Evolutionary conservation across 257 asterid species (phyloP), one percentile per base, ranked within the genome.

Genomic region (Capsicum pubescens): DNA sequence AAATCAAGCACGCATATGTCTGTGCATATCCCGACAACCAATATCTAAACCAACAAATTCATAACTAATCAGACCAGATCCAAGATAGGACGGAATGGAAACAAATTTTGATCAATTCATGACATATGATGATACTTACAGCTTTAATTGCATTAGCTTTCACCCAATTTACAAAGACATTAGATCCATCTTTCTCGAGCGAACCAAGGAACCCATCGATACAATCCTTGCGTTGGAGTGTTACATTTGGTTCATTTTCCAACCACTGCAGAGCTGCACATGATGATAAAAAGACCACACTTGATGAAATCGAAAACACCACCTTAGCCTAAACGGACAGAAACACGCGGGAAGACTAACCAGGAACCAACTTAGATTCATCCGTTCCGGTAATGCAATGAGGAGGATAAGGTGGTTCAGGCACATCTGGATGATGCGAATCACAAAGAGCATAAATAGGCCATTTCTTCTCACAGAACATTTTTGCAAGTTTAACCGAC

Each of bases 341-440:
- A 61, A 46, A 11, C 6, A 15, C 16, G 69, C 80, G 46, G 55
- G 56, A 35, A 17, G 66, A 52, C 78, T 68, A 92, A 93, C 99
- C 90, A 11, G 98, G 97, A 88, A 96, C 98, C 84, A 96, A 82
- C 78, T 88, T 89, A 6, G 98, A 84, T 89, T 96, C 98, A 14
- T 93, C 93, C 6, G 95, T 89, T 83, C 98, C 99, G 26, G 83
- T 78, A 55, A 94, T 89, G 79, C 99, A 96, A 89, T 96, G 98
- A 86, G 98, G 97, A 84, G 99, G 99, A 90, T 92, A 86, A 19
- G 98, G 99, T 48, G 90, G 95, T 89, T 96, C 98, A 1, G 98
- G 98, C 78, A 96, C 64, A 88, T 96, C 94, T 2, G 97, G 97
- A 88, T 92, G 93, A 86, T 96, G 99, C 81, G 94, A 67, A 70